Conservation (phyloP, 2,329 filamentous ascomycete genomes). For the Fusarium sp. region DNA sequence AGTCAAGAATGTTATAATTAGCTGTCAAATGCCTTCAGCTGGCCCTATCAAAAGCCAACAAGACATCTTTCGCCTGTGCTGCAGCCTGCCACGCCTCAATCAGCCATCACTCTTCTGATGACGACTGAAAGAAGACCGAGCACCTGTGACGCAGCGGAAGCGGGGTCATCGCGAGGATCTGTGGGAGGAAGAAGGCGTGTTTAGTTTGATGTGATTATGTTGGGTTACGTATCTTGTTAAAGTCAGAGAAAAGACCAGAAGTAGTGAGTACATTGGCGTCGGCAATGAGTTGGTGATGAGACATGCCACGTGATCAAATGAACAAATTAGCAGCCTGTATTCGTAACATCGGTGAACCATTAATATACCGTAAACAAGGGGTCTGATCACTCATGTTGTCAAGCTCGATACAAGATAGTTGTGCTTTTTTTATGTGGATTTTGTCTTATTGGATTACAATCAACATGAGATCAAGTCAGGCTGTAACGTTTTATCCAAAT, state of each 20-base stretch:
- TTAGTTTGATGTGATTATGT: neutral
- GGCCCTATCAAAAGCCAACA: neutral
- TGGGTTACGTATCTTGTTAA: neutral
- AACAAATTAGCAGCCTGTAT: neutral
- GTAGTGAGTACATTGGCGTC: neutral
- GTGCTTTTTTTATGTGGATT: neutral
- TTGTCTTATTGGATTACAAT: neutral
- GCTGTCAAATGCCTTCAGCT: neutral
- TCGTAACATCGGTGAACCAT: neutral
- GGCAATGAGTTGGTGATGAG: neutral
- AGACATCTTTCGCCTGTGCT: neutral
- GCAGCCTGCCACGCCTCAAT: neutral
- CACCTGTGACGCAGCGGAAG: neutral
- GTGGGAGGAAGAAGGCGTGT: neutral
- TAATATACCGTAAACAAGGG: neutral
- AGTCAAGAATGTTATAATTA: neutral
- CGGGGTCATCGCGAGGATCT: neutral
- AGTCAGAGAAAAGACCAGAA: neutral
- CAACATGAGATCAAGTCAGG: neutral
- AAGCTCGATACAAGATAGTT: neutral
- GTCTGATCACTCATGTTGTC: neutral
- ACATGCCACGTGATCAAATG: neutral
- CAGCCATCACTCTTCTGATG: neutral
- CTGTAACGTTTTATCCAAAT: neutral
- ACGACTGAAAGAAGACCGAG: neutral